Conservation (phyloP, 2,329 filamentous ascomycete species). For the Colletotrichum melonis region DNA sequence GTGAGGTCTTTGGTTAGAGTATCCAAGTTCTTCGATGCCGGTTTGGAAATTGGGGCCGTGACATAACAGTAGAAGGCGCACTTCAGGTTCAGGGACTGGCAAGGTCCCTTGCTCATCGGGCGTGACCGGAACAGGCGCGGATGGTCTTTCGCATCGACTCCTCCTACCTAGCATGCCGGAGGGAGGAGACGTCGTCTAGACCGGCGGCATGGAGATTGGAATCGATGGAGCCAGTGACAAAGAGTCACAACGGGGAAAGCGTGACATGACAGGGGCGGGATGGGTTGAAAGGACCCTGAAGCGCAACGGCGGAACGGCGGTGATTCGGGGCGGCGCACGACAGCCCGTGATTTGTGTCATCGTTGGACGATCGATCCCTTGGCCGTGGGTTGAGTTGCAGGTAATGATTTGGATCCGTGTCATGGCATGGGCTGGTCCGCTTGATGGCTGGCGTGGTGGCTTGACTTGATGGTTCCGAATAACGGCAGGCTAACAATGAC, state of each 20-base stretch:
- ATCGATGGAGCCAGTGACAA: background rate
- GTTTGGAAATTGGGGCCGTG: background rate
- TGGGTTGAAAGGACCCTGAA: background rate
- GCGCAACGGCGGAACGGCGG: constrained; percentile 2
- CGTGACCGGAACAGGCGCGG: constrained; percentile 1
- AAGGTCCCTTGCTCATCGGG: constrained; percentile 12
- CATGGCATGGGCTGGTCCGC: background rate
- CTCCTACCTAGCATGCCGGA: constrained; percentile 16
- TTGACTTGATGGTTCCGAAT: background rate
- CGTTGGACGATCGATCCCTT: background rate
- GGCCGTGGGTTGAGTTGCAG: background rate
- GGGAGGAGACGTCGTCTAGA: background rate
- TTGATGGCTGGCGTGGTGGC: background rate
- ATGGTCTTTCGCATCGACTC: background rate
- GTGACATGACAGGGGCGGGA: background rate
- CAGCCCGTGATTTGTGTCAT: background rate
- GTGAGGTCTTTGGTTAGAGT: background rate
- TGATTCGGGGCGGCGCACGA: constrained; percentile 1
- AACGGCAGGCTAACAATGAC: background rate
- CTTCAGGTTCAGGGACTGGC: constrained; percentile 1
- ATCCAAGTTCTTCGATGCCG: background rate
- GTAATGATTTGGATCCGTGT: constrained; percentile 1
- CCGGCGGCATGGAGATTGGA: constrained; percentile 16
- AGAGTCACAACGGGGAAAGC: background rate
- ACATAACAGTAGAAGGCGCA: background rate